Base-by-base conservation (phyloP, 2,329 filamentous ascomycete species). In the Fusarium vanettenii region DNA sequence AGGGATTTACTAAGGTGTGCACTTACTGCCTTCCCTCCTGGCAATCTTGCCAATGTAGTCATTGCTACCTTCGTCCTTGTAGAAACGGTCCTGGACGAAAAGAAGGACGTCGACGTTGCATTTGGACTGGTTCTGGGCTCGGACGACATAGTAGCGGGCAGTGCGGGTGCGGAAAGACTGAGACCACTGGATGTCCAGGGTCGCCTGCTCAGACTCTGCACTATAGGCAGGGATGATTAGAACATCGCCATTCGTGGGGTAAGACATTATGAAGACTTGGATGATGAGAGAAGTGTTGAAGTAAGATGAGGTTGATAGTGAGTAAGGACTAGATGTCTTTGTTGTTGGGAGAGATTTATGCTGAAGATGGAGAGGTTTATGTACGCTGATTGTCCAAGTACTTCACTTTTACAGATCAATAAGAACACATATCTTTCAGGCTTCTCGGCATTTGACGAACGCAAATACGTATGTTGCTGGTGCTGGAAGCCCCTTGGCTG, bases 61-160 rank as follows among this genome's bases (percentile, higher is more conserved):
- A 14, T 55, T 31, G n/a, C 33, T 72, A 18, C 25, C 27, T 1
- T 43, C 8, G 0, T 76, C 69, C 9, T 63, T 74, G 45, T 76
- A 76, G 35, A 22, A 73, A 4, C 57, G 48, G 11, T 76, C 71
- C 5, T 76, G 73, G 1, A 76, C 25, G 20, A 56, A 76, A 2
- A 76, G 25, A 13, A 76, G 39, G 13, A 74, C 71, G 13, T 73
- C 60, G 1, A 5, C 45, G 20, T 66, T 66, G 2, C 33, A 60
- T 57, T 60, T 71, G 41, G 73, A 73, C 27, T 70, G 66, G 10
- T 76, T 76, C 25, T 39, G 33, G 1, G 73, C 74, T 1, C 41
- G 8, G 31, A 76, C 63, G 13, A 74, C 2, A 48, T 76, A 76
- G 64, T 76, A 76, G 3, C 57, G 69, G 1, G 69, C 73, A 0